phyloP scores from a whole-genome alignment of 179 eudicot species.

The Heliamphora pulchella region DNA sequence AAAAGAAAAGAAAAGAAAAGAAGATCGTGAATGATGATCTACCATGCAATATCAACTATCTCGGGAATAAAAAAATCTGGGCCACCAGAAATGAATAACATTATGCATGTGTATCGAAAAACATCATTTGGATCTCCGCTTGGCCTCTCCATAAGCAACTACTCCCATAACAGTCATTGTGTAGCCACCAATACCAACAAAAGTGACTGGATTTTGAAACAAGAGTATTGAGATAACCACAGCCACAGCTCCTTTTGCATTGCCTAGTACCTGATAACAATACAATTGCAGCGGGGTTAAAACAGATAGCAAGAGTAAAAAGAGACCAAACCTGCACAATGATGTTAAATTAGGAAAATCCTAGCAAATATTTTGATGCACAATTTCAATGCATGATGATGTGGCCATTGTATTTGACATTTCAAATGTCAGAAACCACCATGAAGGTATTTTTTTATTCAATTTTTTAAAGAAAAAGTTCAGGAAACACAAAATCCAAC shows the following conservation, averaged over 20 bases:
- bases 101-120: background rate
- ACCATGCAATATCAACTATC: background rate
- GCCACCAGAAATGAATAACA: background rate
- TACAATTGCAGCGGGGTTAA: constrained; percentile 6
- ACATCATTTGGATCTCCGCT: constrained; percentile 55
- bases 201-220: constrained; percentile 3
- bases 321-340: background rate
- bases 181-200: background rate
- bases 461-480: too few relatives aligned
- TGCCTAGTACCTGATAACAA: constrained; percentile 65
- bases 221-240: constrained; percentile 65
- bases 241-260: constrained; percentile 94
- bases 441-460: background rate
- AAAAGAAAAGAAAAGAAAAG: too few relatives aligned
- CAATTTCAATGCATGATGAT: background rate
- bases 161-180: constrained; percentile 84
- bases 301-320: background rate
- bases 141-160: constrained; percentile 78
- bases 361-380: background rate
- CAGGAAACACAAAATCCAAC: too few relatives aligned
- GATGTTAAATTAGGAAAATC: background rate
- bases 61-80: background rate
- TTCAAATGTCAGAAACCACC: background rate
- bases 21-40: background rate
- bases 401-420: background rate